Conservation (phyloP, 371 early-diverging fungal genomes). For the Funneliformis caledonium region DNA sequence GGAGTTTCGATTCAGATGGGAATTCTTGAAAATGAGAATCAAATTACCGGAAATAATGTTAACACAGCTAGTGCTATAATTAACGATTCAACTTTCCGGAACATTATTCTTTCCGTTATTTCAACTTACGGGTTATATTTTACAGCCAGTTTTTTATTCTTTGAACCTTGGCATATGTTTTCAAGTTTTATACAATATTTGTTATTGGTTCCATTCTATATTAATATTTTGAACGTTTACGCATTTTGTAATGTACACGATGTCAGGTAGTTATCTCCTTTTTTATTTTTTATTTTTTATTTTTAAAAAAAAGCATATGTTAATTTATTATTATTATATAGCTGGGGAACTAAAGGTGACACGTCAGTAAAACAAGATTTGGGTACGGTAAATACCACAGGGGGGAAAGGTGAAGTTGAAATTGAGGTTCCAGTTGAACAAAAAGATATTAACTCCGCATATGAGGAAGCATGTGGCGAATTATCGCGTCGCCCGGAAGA, state of each 20-base stretch:
- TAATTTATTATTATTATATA: constrained; percentile 40
- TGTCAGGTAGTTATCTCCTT: constrained; percentile 46
- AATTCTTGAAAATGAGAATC: constrained; percentile 10
- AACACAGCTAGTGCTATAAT: constrained; percentile 44
- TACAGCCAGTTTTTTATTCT: constrained; percentile 61
- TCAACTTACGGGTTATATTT: constrained; percentile 73
- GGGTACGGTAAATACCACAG: constrained; percentile 64
- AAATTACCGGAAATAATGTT: constrained; percentile 11
- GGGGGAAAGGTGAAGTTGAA: constrained; percentile 43
- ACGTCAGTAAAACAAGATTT: constrained; percentile 61
- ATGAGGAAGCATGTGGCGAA: constrained; percentile 68
- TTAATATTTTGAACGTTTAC: constrained; percentile 68
- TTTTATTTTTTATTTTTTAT: not conserved
- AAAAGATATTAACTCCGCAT: constrained; percentile 79
- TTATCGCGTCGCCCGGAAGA: constrained; percentile 56
- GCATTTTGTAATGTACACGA: constrained; percentile 76
- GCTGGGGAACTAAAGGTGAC: constrained; percentile 96
- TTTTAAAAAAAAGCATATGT: not conserved
- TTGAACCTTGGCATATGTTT: constrained; percentile 73
- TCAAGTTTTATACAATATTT: constrained; percentile 67
- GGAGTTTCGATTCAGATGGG: constrained; percentile 53
- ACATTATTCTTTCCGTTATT: constrained; percentile 59
- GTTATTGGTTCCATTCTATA: constrained; percentile 65
- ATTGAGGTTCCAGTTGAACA: constrained; percentile 78
- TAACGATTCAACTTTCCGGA: constrained; percentile 53